Evolutionary conservation across 345 rosid species (phyloP).

Genomic region (Boechera retrofracta): DNA sequence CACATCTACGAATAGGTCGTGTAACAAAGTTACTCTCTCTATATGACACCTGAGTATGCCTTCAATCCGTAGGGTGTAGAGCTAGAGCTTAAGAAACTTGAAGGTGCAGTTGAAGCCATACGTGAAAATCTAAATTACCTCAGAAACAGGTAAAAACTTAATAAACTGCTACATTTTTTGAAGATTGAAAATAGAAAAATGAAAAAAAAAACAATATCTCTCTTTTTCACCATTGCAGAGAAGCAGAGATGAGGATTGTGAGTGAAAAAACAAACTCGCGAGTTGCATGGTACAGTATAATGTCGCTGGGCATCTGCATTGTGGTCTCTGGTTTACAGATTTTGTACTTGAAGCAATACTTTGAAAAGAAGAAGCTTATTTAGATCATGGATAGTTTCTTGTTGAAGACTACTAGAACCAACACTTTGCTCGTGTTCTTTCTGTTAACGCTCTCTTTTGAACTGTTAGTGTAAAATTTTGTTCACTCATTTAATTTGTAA

Average conservation of each 20-base stretch:
- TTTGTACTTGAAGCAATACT: no score
- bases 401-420: slow-evolving; percentile 10
- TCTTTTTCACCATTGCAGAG: slow-evolving; percentile 52
- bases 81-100: slow-evolving; percentile 87
- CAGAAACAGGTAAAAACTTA: slow-evolving; percentile 57
- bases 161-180: neutral
- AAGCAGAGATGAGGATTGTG: slow-evolving; percentile 75
- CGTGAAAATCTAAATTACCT: slow-evolving; percentile 73
- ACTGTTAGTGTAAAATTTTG: slow-evolving; percentile 24
- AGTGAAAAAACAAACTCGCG: slow-evolving; percentile 74
- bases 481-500: slow-evolving; percentile 30
- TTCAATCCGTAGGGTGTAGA: slow-evolving; percentile 70
- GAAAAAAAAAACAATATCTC: neutral
- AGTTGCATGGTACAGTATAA: slow-evolving; percentile 77
- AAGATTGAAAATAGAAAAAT: neutral
- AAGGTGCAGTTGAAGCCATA: slow-evolving; percentile 75
- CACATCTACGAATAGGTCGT: neutral
- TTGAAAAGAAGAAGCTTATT: no score
- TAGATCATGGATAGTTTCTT: no score
- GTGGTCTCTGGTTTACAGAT: no score
- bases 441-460: neutral
- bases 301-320: slow-evolving; percentile 79
- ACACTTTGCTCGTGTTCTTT: slow-evolving; percentile 13
- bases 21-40: neutral
- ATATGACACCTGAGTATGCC: neutral